These are phyloP conservation scores for Amesomyces nigricolor DNA, from an alignment of 2,329 filamentous ascomycete genomes.

Conservation along the genomic window DNA sequence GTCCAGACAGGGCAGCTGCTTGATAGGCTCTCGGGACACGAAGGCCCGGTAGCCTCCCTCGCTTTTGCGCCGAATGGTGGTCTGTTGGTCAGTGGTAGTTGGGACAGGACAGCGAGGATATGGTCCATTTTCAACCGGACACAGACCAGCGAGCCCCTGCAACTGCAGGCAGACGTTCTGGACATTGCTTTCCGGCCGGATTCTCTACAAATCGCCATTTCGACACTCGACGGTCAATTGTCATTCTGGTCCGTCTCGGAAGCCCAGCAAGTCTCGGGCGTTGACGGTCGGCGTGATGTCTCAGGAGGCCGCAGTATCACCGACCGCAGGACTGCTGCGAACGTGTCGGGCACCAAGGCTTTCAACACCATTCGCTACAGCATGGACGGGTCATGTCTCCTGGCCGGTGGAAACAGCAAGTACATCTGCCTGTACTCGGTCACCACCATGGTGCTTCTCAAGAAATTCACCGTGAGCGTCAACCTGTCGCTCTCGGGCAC, in stretches of 20 bases:
- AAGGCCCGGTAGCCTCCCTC: conserved; percentile 84
- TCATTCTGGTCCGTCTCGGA: conserved; percentile 93
- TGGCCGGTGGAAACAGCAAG: conserved; percentile 94
- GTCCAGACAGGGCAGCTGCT: conserved; percentile 95
- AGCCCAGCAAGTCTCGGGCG: conserved; percentile 74
- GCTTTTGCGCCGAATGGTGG: conserved; percentile 84
- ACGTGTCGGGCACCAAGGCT: conserved; percentile 81
- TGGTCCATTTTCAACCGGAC: conserved; percentile 94
- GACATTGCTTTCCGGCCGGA: conserved; percentile 84
- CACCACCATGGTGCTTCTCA: conserved; percentile 80
- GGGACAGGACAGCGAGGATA: conserved; percentile 91
- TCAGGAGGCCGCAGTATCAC: conserved; percentile 85
- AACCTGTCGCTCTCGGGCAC: conserved; percentile 95
- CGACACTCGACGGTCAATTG: conserved; percentile 86
- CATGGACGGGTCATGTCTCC: conserved; percentile 81
- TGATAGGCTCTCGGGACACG: conserved; percentile 84
- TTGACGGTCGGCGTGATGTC: conserved; percentile 87
- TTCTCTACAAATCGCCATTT: conserved; percentile 83
- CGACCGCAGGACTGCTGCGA: conserved; percentile 86
- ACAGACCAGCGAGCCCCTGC: conserved; percentile 89
- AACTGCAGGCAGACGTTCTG: conserved; percentile 85
- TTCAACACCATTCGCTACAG: conserved; percentile 88
- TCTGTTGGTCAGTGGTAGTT: conserved; percentile 83
- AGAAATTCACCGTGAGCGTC: conserved; percentile 92
- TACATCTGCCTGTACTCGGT: conserved; percentile 98